Conservation (phyloP, 2,329 filamentous ascomycete genomes). For the Penicillium nordicum region DNA sequence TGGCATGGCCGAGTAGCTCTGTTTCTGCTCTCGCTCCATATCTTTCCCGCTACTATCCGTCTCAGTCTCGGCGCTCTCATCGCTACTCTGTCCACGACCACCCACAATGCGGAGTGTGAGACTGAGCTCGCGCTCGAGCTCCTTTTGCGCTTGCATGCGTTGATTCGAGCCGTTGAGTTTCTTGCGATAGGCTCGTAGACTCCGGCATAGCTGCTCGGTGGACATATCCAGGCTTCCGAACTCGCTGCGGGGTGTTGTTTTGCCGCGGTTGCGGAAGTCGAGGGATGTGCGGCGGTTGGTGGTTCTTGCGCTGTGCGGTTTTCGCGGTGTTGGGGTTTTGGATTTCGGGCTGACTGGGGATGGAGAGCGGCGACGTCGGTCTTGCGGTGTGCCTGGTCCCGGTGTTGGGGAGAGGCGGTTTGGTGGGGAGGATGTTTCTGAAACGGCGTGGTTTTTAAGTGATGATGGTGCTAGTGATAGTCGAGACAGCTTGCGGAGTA, state of each 20-base stretch:
- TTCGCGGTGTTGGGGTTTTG: conserved; percentile 24
- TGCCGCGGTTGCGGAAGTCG: conserved; percentile 50
- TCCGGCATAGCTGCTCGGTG: conserved; percentile 58
- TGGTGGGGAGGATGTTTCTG: conserved; percentile 32
- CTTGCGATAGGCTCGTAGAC: conserved; percentile 57
- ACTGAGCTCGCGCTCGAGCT: conserved; percentile 57
- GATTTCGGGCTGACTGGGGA: conserved; percentile 41
- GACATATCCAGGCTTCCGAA: conserved; percentile 50
- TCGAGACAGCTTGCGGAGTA: conserved; percentile 55
- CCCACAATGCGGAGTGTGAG: conserved; percentile 37
- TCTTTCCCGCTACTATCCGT: conserved; percentile 42
- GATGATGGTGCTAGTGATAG: conserved; percentile 44
- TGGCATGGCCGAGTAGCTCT: conserved; percentile 20
- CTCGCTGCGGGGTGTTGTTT: conserved; percentile 37
- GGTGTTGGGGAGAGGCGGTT: conserved; percentile 33
- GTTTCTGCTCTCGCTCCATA: conserved; percentile 29
- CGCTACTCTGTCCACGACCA: conserved; percentile 29
- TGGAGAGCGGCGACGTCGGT: conserved; percentile 34
- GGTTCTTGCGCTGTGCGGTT: conserved; percentile 29
- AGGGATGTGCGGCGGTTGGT: conserved; percentile 47
- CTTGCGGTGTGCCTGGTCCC: conserved; percentile 23
- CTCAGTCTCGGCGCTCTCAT: conserved; percentile 34
- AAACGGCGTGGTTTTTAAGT: conserved; percentile 30
- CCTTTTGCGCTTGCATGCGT: conserved; percentile 48
- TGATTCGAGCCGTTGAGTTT: conserved; percentile 52